These are phyloP conservation scores for Leccinum truebloodii DNA, from an alignment of 768 basidiomycete genomes.

Conservation along the genomic window DNA sequence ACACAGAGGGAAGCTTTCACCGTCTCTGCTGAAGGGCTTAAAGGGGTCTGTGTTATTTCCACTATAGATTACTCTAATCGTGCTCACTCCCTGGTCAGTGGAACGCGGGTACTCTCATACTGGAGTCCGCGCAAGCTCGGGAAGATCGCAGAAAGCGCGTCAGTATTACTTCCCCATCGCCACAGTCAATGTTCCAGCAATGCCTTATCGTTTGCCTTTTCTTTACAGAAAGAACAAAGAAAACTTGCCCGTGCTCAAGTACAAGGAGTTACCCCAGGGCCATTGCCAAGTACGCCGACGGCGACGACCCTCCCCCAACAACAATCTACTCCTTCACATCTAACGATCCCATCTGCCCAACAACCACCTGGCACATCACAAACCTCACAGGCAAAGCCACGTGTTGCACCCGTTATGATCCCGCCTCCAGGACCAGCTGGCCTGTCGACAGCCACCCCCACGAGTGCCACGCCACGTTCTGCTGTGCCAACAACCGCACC, in stretches of 20 bases:
- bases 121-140: conserved; percentile 71
- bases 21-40: conserved; percentile 69
- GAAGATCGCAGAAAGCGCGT: conserved; percentile 81
- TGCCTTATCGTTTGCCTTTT: conserved; percentile 11
- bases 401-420: conserved; percentile 35
- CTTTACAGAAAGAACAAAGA: conserved; percentile 67
- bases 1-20: conserved; percentile 75
- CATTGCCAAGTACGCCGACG: conserved; percentile 24
- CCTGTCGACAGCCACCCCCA: conserved; percentile 34
- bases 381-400: conserved; percentile 25
- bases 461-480: conserved; percentile 33
- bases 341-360: conserved; percentile 23
- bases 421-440: conserved; percentile 29
- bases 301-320: conserved; percentile 36
- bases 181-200: conserved; percentile 4
- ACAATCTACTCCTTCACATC: conserved; percentile 29
- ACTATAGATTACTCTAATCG: conserved; percentile 1
- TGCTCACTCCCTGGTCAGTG: conserved; percentile 46
- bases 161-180: conserved; percentile 31
- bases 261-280: conserved; percentile 29
- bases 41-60: conserved; percentile 55
- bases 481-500: conserved; percentile 27
- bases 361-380: conserved; percentile 24
- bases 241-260: conserved; percentile 59
- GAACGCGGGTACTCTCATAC: conserved; percentile 61